These are phyloP conservation scores for Ustilago loliicola DNA, from an alignment of 1,284 basidiomycete species.

Conservation along the genomic window DNA sequence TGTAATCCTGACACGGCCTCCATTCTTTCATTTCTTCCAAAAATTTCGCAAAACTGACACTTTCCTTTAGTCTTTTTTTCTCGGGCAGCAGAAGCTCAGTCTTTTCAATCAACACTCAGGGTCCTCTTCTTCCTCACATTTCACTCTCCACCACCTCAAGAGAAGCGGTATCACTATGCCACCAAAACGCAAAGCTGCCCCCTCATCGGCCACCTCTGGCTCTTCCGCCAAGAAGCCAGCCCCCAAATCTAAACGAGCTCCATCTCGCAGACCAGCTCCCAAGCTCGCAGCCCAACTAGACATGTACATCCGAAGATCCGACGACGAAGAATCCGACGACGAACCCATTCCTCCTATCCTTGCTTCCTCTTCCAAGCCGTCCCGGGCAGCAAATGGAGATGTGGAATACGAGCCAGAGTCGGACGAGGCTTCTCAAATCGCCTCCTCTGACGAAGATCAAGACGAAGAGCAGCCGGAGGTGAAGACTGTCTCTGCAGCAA, in stretches of 20 bases:
- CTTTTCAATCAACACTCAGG: background rate
- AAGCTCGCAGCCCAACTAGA: conserved; percentile 34
- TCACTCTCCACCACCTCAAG: background rate
- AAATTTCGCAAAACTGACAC: conserved; percentile 16
- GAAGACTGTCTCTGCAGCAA: conserved; percentile 44
- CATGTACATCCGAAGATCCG: conserved; percentile 45
- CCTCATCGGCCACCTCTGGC: conserved; percentile 3
- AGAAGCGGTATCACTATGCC: conserved; percentile 24
- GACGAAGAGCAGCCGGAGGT: conserved; percentile 13
- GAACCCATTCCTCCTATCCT: background rate
- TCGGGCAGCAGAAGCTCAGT: background rate
- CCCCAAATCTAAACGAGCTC: background rate
- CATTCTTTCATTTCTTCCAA: conserved; percentile 11
- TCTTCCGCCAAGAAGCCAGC: conserved; percentile 1
- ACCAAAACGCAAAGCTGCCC: conserved; percentile 34
- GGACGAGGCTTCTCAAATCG: conserved; percentile 45
- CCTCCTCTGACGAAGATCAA: conserved; percentile 18
- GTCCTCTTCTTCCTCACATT: background rate
- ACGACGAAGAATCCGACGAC: conserved; percentile 42
- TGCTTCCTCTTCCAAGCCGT: background rate
- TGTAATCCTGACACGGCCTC: conserved; percentile 39
- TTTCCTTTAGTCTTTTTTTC: background rate
- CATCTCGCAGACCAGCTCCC: conserved; percentile 10
- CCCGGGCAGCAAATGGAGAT: background rate
- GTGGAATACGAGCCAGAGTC: conserved; percentile 31